Conservation (phyloP, 306 rosid genomes). For the Pterocarpus macrocarpus region DNA sequence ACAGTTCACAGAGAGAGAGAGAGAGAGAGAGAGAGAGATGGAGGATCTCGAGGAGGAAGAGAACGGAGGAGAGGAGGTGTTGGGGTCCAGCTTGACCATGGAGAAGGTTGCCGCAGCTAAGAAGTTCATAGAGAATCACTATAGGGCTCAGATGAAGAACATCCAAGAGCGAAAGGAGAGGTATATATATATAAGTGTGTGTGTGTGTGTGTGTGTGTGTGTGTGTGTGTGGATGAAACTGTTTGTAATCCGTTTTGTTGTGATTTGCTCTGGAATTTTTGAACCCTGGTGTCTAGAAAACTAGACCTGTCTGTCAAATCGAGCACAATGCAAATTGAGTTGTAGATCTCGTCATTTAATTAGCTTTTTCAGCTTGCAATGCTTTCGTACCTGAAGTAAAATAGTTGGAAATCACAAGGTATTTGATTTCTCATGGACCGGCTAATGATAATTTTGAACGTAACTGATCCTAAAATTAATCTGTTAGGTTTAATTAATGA, state of each 20-base stretch:
- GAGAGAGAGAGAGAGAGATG: constrained; percentile 55
- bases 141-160: constrained; percentile 97
- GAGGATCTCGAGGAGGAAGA: constrained; percentile 82
- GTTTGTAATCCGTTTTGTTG: constrained; percentile 25
- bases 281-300: constrained; percentile 28
- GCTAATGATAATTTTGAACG: constrained; percentile 34
- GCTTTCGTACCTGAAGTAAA: constrained; percentile 43
- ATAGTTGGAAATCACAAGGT: constrained; percentile 10
- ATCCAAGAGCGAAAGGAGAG: constrained; percentile 94
- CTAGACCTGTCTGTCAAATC: constrained; percentile 5
- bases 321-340: constrained; percentile 47
- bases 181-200: constrained; percentile 42
- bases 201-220: no score
- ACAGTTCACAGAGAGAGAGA: constrained; percentile 23
- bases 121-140: constrained; percentile 96
- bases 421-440: not conserved
- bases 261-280: constrained; percentile 38
- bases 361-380: constrained; percentile 36
- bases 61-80: constrained; percentile 68
- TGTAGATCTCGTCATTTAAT: constrained; percentile 55
- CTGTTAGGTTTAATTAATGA: constrained; percentile 43
- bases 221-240: not conserved
- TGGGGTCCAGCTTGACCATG: constrained; percentile 94
- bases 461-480: constrained; percentile 14
- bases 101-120: constrained; percentile 99